Evolutionary conservation across 768 basidiomycete genomes (phyloP), one percentile per base, ranked within the genome.

Genomic region (Kwoniella sp.): DNA sequence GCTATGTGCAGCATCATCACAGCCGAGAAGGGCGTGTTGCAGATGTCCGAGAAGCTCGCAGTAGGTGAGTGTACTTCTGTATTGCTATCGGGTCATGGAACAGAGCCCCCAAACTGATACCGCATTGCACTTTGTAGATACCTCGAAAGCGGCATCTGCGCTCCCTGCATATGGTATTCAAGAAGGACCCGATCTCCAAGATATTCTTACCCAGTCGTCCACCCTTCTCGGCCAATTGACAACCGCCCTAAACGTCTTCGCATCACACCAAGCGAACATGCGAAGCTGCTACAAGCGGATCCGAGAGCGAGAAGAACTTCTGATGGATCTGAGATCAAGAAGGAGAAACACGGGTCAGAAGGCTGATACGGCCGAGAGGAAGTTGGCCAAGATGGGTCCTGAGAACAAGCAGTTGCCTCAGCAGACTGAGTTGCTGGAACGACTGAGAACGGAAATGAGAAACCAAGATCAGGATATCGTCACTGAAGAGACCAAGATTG

Each of bases 311-410:
- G 93, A 97, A 77, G 93, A 97, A 76, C 83, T 82, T 2, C 84
- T 96, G 1, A 90, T 90, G 58, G 88, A 89, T 2, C 80, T 92
- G 15, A 88, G 86, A 69, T 85, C 87, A 15, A 85, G 88, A 19
- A 83, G 92, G 55, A 86, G 87, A 68, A 82, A 82, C 10, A 83
- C 92, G 5, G 84, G 83, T 10, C 79, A 84, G 25, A 88, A 88
- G 66, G 90, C 92, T 0, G 92, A 95, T 58, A 80, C 85, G 19
- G 92, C 91, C 1, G 92, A 95, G 69, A 90, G 85, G 82, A 95
- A 94, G 77, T 84, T 97, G 37, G 86, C 84, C 80, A 95, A 89
- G 82, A 94, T 96, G 92, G 85, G 85, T 67, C 84, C 89, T 0
- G 91, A 93, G 78, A 86, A 94, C 82, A 97, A 95, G 83, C 89